Conservation (phyloP, 345 rosid genomes). For the Gossypium ekmanianum region DNA sequence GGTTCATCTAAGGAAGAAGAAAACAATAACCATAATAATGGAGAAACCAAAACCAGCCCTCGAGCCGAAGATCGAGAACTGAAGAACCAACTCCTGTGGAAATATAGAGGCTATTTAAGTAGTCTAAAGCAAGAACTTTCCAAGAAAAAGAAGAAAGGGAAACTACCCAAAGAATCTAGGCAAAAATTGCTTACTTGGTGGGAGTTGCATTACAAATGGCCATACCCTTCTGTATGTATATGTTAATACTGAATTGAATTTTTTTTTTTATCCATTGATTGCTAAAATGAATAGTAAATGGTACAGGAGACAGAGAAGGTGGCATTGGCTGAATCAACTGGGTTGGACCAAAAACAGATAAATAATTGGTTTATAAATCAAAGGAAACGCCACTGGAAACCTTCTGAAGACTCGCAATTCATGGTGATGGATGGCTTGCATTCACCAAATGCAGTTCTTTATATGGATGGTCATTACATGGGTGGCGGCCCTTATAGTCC, state of each 20-base stretch:
- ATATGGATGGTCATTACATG: conserved; percentile 86
- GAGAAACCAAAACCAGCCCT: conserved; percentile 72
- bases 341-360: conserved; percentile 96
- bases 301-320: conserved; percentile 91
- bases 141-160: conserved; percentile 97
- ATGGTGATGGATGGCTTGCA: conserved; percentile 98
- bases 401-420: conserved; percentile 98
- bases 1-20: conserved; percentile 84
- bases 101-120: conserved; percentile 92
- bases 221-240: conserved; percentile 83
- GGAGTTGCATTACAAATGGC: conserved; percentile 99
- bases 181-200: conserved; percentile 98
- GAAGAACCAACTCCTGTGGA: conserved; percentile 82
- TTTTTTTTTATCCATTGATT: too few species aligned
- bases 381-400: conserved; percentile 98
- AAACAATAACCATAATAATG: conserved; percentile 50
- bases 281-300: neutral
- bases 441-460: conserved; percentile 77
- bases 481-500: conserved; percentile 85
- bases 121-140: conserved; percentile 96
- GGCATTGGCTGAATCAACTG: conserved; percentile 92
- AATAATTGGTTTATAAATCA: conserved; percentile 99
- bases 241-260: neutral
- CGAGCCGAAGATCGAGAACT: conserved; percentile 90
- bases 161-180: conserved; percentile 96